Percentiles rank a stretch among this genome's conserved stretches.
These are phyloP conservation scores for Babesia caballi DNA, from an alignment of 169 alveolate genomes.

Conservation along the genomic window DNA sequence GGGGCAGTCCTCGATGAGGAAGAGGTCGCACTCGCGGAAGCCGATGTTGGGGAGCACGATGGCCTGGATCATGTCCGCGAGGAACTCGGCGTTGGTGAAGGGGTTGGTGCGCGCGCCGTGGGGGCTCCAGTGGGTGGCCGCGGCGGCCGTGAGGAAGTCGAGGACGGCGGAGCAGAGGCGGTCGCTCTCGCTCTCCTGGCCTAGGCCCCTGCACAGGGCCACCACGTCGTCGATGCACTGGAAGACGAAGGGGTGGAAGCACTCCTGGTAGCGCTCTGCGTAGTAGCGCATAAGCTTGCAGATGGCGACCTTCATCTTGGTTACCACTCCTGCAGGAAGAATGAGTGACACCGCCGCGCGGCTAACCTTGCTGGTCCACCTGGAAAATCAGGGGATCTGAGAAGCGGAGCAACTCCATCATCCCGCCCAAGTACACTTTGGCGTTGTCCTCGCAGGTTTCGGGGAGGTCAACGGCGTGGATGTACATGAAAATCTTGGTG, in stretches of 20 bases:
- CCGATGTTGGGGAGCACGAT: constrained; percentile 65
- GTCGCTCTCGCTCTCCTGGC: constrained; percentile 43
- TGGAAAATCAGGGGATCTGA: constrained; percentile 27
- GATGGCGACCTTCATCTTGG: constrained; percentile 41
- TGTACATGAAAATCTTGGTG: constrained; percentile 47
- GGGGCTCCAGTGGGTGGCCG: constrained; percentile 58
- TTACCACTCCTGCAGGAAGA: neutral
- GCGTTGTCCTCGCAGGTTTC: constrained; percentile 62
- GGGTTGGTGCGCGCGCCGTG: constrained; percentile 43
- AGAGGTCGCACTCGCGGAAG: constrained; percentile 56
- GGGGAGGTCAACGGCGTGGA: constrained; percentile 62
- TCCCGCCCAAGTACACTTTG: constrained; percentile 47
- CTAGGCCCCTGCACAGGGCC: constrained; percentile 20
- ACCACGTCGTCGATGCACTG: constrained; percentile 58
- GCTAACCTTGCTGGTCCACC: constrained; percentile 31
- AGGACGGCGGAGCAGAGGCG: constrained; percentile 50
- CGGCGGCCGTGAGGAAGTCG: constrained; percentile 55
- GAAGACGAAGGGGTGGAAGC: constrained; percentile 51
- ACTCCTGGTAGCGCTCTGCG: constrained; percentile 67
- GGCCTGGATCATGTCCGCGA: constrained; percentile 50
- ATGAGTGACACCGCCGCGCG: neutral
- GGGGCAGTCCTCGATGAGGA: constrained; percentile 54
- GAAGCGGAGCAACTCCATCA: constrained; percentile 39
- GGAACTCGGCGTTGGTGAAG: constrained; percentile 39
- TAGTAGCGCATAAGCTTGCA: constrained; percentile 53